A percentile compares a stretch with the other conserved stretches of the same genome.
These are phyloP conservation scores for Lachancea waltii DNA, from an alignment of 805 yeast species.

Conservation along the genomic window DNA sequence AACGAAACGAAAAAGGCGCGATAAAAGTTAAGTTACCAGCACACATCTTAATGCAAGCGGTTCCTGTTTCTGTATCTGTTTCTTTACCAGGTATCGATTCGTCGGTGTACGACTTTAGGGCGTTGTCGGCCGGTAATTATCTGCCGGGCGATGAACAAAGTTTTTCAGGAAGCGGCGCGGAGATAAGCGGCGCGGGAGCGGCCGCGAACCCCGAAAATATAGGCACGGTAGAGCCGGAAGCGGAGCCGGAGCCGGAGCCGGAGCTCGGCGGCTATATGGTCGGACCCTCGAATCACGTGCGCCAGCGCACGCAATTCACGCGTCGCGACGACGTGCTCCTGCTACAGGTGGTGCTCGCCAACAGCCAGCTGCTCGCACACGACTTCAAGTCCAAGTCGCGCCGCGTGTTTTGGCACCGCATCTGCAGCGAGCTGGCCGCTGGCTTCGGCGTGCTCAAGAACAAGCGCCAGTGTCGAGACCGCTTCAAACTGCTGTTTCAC, in stretches of 20 bases:
- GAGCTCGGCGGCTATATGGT: no score
- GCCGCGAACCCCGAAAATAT: no score
- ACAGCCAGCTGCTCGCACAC: conserved; percentile 1
- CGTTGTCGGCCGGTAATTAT: background rate
- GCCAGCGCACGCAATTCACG: conserved; percentile 5
- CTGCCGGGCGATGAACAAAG: background rate
- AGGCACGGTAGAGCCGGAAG: background rate
- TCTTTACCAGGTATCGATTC: background rate
- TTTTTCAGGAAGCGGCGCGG: no score
- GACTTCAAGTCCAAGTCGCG: conserved; percentile 1
- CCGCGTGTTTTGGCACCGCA: conserved; percentile 7
- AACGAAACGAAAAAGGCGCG: no score
- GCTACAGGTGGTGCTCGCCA: conserved; percentile 4
- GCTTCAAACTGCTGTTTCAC: conserved; percentile 7
- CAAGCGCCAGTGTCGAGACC: conserved; percentile 8
- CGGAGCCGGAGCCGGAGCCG: background rate
- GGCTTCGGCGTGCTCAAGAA: conserved; percentile 3
- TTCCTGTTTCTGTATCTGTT: background rate
- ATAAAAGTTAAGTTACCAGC: no score
- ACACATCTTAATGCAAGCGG: no score
- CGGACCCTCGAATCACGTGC: background rate
- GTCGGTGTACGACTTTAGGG: background rate
- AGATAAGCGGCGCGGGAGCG: no score
- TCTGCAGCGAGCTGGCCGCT: conserved; percentile 1
- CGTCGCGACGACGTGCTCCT: conserved; percentile 4